Base-by-base conservation (phyloP, 2,329 filamentous ascomycete genomes). In the Phoma sp. region DNA sequence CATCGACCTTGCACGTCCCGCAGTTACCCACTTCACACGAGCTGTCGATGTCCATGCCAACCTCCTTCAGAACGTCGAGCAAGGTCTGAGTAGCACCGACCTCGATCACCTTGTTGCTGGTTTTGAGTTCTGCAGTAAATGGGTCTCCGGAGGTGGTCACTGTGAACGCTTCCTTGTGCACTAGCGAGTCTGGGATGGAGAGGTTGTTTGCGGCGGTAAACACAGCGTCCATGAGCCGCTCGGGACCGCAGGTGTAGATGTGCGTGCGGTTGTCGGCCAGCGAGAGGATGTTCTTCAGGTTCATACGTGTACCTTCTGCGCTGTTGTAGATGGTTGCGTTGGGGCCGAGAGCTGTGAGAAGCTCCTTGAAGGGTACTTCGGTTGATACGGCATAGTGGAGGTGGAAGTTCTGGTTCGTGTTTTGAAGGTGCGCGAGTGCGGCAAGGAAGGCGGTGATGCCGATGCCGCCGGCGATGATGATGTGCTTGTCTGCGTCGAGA, bases 401-500 rank as follows among this genome's bases (percentile, higher is more conserved):
- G 21, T 77, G 75, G 33, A 79, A 81, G 51, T 80, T 79, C 68
- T 71, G 57, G n/a, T 61, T 57, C 2, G 60, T 50, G 2, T 41
- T 32, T 6, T 68, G 48, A 12, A 76, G 68, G 12, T 68, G 57
- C 43, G 81, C 72, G 3, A 84, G 65, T 22, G 85, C 74, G 0
- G 76, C 64, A 8, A 89, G 65, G 59, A 89, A 89, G 0, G 87
- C 87, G 1, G 87, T 89, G 57, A 89, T 82, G 0, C 87, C 87
- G 27, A 89, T 85, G 0, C 87, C 87, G 9, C 84, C 87, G 0
- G 81, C 85, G 27, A 90, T 82, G 63, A 88, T 84, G 35, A 89
- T 77, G 59, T 88, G 86, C 44, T 83, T 78, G 59, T 83, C 84
- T 7, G 83, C 83, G 1, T 78, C 73, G 2, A 55, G 66, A 0